Evolutionary conservation across 495 filamentous ascomycete species (phyloP).

Genomic region (Amorphotheca resinae): DNA sequence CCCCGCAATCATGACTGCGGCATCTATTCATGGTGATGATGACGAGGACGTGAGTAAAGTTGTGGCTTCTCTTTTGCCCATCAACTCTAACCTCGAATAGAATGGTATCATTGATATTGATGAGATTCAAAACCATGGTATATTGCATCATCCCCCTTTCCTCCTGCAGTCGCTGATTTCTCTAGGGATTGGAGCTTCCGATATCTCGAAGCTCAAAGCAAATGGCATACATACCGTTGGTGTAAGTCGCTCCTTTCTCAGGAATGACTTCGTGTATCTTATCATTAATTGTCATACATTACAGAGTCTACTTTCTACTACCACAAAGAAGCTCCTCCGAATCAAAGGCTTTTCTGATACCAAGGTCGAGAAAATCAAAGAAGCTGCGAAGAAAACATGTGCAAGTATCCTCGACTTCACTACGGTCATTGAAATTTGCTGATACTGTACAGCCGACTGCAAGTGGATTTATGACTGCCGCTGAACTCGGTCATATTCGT

Average conservation of each 20-base stretch:
- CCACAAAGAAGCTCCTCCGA: conserved; percentile 52
- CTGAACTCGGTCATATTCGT: conserved; percentile 55
- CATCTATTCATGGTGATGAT: conserved; percentile 13
- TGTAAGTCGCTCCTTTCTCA: conserved; percentile 27
- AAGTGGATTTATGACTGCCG: conserved; percentile 64
- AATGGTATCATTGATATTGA: conserved; percentile 54
- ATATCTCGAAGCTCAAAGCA: conserved; percentile 63
- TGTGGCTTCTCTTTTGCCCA: no score
- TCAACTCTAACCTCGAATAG: conserved; percentile 7
- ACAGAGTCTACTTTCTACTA: conserved; percentile 54
- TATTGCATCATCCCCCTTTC: conserved; percentile 33
- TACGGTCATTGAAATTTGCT: background rate
- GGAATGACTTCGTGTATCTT: background rate
- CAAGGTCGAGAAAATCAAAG: conserved; percentile 75
- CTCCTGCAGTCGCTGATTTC: conserved; percentile 9
- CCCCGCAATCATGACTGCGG: conserved; percentile 1
- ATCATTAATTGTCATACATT: background rate
- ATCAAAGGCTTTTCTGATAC: conserved; percentile 73
- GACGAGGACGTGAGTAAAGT: conserved; percentile 9
- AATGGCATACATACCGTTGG: conserved; percentile 61
- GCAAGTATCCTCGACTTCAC: conserved; percentile 24
- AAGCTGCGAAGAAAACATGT: conserved; percentile 59
- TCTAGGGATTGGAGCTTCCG: conserved; percentile 55
- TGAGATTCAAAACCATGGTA: conserved; percentile 59
- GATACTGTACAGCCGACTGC: conserved; percentile 40